Conservation (phyloP, 495 filamentous ascomycete species). For the Darksidea phi region DNA sequence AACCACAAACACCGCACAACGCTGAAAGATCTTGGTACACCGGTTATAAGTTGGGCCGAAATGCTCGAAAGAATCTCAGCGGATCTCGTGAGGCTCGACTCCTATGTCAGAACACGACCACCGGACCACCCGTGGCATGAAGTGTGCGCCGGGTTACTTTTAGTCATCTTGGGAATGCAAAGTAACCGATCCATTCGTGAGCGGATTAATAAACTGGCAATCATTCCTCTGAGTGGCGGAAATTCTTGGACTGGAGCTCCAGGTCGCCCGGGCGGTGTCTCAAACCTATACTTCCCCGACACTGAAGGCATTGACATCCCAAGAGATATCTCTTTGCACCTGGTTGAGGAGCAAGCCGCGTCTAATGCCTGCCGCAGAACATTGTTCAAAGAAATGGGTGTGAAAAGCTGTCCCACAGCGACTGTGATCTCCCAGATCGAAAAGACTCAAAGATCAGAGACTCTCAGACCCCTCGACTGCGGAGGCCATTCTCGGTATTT, state of each 20-base stretch:
- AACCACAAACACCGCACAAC: neutral
- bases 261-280: neutral
- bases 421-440: neutral
- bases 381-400: constrained; percentile 2
- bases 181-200: too few relatives aligned
- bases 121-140: constrained; percentile 1
- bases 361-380: neutral
- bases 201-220: constrained; percentile 2
- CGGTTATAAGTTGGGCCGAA: neutral
- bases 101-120: neutral
- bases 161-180: neutral
- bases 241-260: constrained; percentile 3
- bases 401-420: constrained; percentile 1
- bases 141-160: neutral
- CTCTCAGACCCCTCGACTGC: neutral
- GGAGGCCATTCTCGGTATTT: constrained; percentile 1
- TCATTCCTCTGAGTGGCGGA: neutral
- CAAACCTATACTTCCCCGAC: constrained; percentile 7
- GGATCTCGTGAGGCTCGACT: neutral
- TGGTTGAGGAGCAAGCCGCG: neutral
- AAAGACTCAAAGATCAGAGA: neutral
- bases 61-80: neutral
- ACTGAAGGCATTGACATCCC: neutral
- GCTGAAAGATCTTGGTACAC: constrained; percentile 1
- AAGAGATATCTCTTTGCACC: neutral